Percentiles rank a stretch among this genome's conserved stretches.
Conservation (phyloP, 2,329 filamentous ascomycete genomes). For the Aspergillus hortae region DNA sequence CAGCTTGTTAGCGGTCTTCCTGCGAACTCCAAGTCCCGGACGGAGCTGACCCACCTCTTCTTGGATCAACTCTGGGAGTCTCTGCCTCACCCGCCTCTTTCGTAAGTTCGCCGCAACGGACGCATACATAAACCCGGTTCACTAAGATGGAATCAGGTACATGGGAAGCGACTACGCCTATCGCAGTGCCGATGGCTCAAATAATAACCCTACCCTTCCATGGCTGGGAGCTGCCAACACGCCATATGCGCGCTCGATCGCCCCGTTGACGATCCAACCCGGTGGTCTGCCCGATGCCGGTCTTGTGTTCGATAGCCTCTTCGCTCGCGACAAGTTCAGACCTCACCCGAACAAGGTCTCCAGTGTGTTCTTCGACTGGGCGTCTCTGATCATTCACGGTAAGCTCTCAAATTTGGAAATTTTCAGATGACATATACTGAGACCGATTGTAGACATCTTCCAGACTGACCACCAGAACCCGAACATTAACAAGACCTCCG, state of each 20-base stretch:
- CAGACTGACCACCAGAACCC: constrained; percentile 63
- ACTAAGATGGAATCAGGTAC: constrained; percentile 29
- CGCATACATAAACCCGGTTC: background rate
- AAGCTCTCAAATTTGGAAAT: constrained; percentile 8
- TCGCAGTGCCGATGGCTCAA: constrained; percentile 65
- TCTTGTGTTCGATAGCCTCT: constrained; percentile 44
- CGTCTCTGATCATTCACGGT: constrained; percentile 70
- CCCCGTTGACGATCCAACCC: constrained; percentile 56
- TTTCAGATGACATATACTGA: background rate
- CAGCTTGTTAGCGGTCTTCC: constrained; percentile 64
- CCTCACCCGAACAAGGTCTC: constrained; percentile 69
- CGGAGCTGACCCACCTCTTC: constrained; percentile 64
- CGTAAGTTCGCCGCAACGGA: constrained; percentile 42
- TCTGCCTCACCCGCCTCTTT: constrained; percentile 67
- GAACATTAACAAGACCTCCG: constrained; percentile 63
- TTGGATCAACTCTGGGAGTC: constrained; percentile 68
- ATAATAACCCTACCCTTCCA: constrained; percentile 67
- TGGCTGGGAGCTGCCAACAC: constrained; percentile 65
- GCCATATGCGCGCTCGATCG: constrained; percentile 63
- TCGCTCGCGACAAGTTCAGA: constrained; percentile 41
- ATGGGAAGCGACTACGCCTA: constrained; percentile 59
- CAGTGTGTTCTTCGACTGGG: constrained; percentile 69
- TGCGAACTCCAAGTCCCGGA: constrained; percentile 57
- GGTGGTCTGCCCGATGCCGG: constrained; percentile 66
- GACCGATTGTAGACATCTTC: constrained; percentile 55